Conservation (phyloP, 495 filamentous ascomycete species). For the Talaromyces stipitatus region DNA sequence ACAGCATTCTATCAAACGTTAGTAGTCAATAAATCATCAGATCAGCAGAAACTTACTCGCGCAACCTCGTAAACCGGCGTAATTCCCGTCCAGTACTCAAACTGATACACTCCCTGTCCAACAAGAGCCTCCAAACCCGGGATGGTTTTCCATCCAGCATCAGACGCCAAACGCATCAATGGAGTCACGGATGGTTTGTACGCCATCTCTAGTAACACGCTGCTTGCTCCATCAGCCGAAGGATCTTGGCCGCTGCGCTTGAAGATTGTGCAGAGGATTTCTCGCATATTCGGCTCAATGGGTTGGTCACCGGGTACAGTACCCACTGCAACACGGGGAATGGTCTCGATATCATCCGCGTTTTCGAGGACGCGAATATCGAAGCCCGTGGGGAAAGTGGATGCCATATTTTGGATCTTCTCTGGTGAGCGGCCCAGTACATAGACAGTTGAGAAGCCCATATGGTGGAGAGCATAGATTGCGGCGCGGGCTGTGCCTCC, state of each 20-base stretch:
- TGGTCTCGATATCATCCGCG: slow-evolving; percentile 35
- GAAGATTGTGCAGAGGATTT: slow-evolving; percentile 60
- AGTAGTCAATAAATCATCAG: not conserved
- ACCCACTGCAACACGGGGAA: slow-evolving; percentile 71
- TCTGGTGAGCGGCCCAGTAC: slow-evolving; percentile 68
- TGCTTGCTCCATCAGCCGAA: slow-evolving; percentile 16
- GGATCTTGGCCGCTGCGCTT: slow-evolving; percentile 27
- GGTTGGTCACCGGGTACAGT: slow-evolving; percentile 87
- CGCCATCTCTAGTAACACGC: slow-evolving; percentile 88
- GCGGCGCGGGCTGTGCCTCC: slow-evolving; percentile 91
- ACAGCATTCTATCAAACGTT: slow-evolving; percentile 2
- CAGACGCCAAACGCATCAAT: slow-evolving; percentile 75
- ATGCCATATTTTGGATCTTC: slow-evolving; percentile 58
- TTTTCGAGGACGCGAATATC: slow-evolving; percentile 58
- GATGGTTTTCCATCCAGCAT: slow-evolving; percentile 78
- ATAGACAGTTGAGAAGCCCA: slow-evolving; percentile 81
- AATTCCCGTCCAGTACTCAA: slow-evolving; percentile 74
- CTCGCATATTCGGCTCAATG: slow-evolving; percentile 64
- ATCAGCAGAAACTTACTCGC: slow-evolving; percentile 25
- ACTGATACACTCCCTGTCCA: slow-evolving; percentile 81
- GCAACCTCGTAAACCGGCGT: slow-evolving; percentile 60
- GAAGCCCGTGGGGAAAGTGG: slow-evolving; percentile 68
- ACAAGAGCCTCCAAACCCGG: slow-evolving; percentile 85
- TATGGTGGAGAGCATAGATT: slow-evolving; percentile 76
- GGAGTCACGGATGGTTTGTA: slow-evolving; percentile 82